phyloP scores from a whole-genome alignment of 179 eudicot species.

The Actinidia arguta region DNA sequence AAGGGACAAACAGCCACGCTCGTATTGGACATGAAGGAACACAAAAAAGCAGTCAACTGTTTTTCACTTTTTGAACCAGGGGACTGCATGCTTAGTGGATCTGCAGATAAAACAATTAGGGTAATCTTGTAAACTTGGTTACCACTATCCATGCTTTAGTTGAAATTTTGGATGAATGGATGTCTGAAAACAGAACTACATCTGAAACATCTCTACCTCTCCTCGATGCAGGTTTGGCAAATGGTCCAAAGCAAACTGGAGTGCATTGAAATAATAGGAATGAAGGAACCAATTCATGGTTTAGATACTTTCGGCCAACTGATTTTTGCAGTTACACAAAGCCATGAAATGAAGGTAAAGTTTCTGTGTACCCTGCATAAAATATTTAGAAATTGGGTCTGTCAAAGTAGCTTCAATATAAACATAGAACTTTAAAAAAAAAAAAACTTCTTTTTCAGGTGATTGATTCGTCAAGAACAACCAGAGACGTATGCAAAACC shows the following conservation, averaged over 20 bases:
- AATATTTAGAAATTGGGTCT: neutral
- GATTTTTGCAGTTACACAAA: constrained; percentile 49
- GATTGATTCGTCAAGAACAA: constrained; percentile 48
- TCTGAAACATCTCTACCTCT: neutral
- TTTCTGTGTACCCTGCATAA: neutral
- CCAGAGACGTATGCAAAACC: constrained; percentile 38
- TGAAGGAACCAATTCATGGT: constrained; percentile 48
- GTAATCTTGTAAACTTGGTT: constrained; percentile 16
- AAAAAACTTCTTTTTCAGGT: constrained; percentile 32
- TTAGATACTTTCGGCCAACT: constrained; percentile 45
- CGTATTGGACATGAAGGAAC: constrained; percentile 42
- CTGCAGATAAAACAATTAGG: constrained; percentile 67
- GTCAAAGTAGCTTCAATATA: neutral
- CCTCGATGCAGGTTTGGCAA: constrained; percentile 52
- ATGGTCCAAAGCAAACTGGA: constrained; percentile 48
- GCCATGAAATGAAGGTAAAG: constrained; percentile 53
- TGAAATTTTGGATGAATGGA: neutral
- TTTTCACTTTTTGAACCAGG: constrained; percentile 57
- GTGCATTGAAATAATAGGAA: constrained; percentile 49
- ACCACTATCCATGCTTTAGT: neutral
- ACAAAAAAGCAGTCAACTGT: constrained; percentile 63
- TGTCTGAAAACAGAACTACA: neutral
- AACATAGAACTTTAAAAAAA: neutral
- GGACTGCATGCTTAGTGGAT: constrained; percentile 57
- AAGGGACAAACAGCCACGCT: constrained; percentile 53